Percentiles rank a stretch among this genome's conserved stretches.
Conservation (phyloP, 1,139 yeast genomes). For the Tardiomyces digboiensis region DNA sequence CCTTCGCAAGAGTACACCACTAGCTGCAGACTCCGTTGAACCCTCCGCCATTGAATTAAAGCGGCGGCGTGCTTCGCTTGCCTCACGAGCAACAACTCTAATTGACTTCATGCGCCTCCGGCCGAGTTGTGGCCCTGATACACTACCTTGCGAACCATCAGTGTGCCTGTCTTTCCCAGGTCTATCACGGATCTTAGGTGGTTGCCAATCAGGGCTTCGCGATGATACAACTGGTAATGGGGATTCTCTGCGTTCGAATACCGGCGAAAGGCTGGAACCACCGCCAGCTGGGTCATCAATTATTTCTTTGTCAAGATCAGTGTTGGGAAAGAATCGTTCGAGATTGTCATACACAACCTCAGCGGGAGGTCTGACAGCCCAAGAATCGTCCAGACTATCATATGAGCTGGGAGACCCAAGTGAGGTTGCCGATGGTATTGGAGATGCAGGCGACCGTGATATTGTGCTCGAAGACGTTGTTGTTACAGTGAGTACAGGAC, state of each 20-base stretch:
- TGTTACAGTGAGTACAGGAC: background rate
- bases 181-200: background rate
- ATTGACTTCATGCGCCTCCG: constrained; percentile 68
- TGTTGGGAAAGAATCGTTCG: constrained; percentile 85
- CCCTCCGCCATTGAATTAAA: constrained; percentile 21
- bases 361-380: constrained; percentile 85
- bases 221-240: constrained; percentile 20
- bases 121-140: background rate
- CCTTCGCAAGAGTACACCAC: constrained; percentile 37
- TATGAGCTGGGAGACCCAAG: constrained; percentile 6
- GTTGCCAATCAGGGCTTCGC: background rate
- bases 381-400: constrained; percentile 4
- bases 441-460: constrained; percentile 9
- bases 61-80: constrained; percentile 49
- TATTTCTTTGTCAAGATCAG: constrained; percentile 89
- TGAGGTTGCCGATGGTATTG: constrained; percentile 14
- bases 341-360: constrained; percentile 88
- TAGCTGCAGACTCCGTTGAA: constrained; percentile 13
- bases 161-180: no score
- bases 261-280: background rate
- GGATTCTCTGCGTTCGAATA: constrained; percentile 7
- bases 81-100: constrained; percentile 88
- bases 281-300: constrained; percentile 44
- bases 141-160: background rate
- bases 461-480: constrained; percentile 1